Conservation (phyloP, 2,329 filamentous ascomycete genomes). For the Torrubiella hemipterigena region DNA sequence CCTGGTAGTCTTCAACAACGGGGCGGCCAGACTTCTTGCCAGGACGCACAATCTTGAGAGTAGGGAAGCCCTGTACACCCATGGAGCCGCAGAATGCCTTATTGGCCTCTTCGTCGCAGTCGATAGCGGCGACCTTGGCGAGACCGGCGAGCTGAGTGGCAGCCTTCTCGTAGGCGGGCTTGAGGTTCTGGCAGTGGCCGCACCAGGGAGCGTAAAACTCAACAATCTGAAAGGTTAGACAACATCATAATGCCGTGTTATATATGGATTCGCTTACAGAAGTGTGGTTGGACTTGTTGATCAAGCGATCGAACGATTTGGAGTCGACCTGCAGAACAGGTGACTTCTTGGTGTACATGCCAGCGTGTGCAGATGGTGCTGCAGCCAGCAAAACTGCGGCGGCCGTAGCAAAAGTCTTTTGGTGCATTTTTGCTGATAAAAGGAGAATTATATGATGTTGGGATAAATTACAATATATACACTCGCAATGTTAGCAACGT, state of each 20-base stretch:
- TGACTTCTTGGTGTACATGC: constrained; percentile 76
- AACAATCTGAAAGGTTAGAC: constrained; percentile 32
- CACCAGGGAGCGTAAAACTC: constrained; percentile 98
- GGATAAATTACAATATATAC: too few relatives aligned
- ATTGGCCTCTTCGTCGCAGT: constrained; percentile 91
- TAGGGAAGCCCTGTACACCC: constrained; percentile 90
- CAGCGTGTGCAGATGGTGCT: constrained; percentile 53
- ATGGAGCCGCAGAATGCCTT: constrained; percentile 76
- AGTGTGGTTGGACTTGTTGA: constrained; percentile 82
- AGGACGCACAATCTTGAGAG: constrained; percentile 83
- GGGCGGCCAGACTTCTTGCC: constrained; percentile 67
- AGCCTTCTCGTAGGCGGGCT: constrained; percentile 90
- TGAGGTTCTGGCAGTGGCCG: constrained; percentile 91
- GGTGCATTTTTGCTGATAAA: too few relatives aligned
- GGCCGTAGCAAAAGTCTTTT: too few relatives aligned
- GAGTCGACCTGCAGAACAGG: constrained; percentile 73
- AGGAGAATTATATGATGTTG: too few relatives aligned
- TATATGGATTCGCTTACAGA: constrained; percentile 46
- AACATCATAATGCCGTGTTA: not conserved
- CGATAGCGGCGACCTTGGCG: constrained; percentile 85
- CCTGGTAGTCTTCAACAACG: constrained; percentile 82
- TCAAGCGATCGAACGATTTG: constrained; percentile 69
- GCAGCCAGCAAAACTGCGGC: constrained; percentile 47
- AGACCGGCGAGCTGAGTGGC: constrained; percentile 82
- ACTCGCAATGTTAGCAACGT: too few relatives aligned